A percentile compares a stretch with the other conserved stretches of the same genome.
These are phyloP conservation scores for Vanderwaltozyma polyspora DNA, from an alignment of 805 yeast species.

Conservation along the genomic window DNA sequence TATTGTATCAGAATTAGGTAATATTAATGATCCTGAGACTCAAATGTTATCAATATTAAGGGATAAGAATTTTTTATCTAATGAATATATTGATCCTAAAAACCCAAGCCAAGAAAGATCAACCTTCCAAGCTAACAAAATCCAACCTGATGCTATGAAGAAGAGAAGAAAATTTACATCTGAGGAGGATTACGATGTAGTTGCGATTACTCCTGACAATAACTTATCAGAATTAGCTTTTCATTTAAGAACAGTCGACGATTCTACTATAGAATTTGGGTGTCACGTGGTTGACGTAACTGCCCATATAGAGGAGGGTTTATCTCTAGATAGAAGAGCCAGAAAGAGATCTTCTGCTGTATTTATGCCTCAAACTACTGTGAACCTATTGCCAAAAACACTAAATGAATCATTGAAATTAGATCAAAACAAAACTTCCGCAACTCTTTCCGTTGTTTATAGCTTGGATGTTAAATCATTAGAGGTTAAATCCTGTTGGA, in stretches of 20 bases:
- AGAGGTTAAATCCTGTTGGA: conserved; percentile 64
- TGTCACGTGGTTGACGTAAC: conserved; percentile 79
- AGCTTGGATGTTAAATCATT: conserved; percentile 63
- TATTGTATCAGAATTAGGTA: conserved; percentile 74
- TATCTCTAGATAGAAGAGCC: conserved; percentile 75
- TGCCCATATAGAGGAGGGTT: conserved; percentile 57
- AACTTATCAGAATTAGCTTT: conserved; percentile 56
- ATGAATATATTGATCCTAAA: conserved; percentile 54
- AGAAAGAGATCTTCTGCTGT: conserved; percentile 86
- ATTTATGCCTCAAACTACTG: conserved; percentile 65
- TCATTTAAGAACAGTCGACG: conserved; percentile 55
- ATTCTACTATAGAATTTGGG: conserved; percentile 59
- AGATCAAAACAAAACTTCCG: conserved; percentile 44
- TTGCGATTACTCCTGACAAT: conserved; percentile 1
- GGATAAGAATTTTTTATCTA: conserved; percentile 74
- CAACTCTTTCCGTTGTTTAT: conserved; percentile 69
- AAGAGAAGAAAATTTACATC: conserved; percentile 15
- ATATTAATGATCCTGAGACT: conserved; percentile 60
- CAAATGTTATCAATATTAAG: conserved; percentile 84
- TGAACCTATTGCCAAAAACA: conserved; percentile 54
- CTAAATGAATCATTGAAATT: conserved; percentile 54
- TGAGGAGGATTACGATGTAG: conserved; percentile 19
- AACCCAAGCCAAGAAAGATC: conserved; percentile 23
- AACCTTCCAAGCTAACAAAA: conserved; percentile 15
- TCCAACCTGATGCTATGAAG: conserved; percentile 12